Percentiles rank a stretch among this genome's conserved stretches.
Conservation (phyloP, 78 protist genomes). For the Protostelium mycophagum region DNA sequence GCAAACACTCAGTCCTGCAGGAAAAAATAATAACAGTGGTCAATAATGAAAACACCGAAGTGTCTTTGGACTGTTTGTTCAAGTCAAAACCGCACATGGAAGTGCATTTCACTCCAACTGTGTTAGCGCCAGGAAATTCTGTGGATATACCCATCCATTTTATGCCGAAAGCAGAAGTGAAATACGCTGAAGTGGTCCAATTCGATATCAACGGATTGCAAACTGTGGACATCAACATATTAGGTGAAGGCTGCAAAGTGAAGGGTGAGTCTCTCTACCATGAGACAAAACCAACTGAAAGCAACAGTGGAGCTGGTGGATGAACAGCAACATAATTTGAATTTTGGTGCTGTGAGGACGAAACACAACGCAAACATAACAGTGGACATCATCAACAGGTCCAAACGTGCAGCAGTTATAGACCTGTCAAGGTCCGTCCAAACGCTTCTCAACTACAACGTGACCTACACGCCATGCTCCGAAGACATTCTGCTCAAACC, state of each 20-base stretch:
- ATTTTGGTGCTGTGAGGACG: conserved; percentile 33
- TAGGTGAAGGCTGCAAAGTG: conserved; percentile 49
- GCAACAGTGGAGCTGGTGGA: conserved; percentile 24
- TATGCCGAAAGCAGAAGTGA: conserved; percentile 26
- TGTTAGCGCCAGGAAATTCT: conserved; percentile 44
- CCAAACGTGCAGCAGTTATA: conserved; percentile 14
- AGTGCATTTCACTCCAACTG: conserved; percentile 31
- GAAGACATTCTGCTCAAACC: conserved; percentile 17
- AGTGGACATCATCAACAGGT: conserved; percentile 30
- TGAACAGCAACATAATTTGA: neutral
- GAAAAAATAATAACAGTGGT: conserved; percentile 1
- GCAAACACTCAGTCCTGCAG: too few species aligned
- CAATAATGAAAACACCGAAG: conserved; percentile 44
- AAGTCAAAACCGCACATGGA: conserved; percentile 24
- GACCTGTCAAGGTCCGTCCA: neutral
- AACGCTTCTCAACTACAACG: neutral
- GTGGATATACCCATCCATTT: conserved; percentile 23
- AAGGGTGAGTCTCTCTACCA: neutral
- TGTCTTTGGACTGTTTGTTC: conserved; percentile 32
- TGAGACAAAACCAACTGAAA: neutral
- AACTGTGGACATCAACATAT: conserved; percentile 4
- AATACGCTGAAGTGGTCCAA: conserved; percentile 13
- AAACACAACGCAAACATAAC: neutral
- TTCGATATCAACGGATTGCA: conserved; percentile 65
- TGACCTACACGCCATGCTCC: conserved; percentile 8